These are phyloP conservation scores for Chaetomiaceae sp. DNA, from an alignment of 2,329 filamentous ascomycete species.

Conservation along the genomic window DNA sequence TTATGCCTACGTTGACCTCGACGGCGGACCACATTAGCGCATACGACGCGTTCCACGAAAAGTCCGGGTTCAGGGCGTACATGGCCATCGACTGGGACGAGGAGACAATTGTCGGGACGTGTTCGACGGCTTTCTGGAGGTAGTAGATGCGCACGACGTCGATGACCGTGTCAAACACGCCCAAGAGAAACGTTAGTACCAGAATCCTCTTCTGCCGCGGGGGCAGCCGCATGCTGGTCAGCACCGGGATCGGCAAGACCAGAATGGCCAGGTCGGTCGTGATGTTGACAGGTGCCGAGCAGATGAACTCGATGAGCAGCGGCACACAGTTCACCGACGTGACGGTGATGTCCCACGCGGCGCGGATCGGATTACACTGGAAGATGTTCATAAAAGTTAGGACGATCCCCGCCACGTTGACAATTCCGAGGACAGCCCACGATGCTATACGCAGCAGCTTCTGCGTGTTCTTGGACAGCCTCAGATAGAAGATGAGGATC, in stretches of 20 bases:
- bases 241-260: constrained; percentile 79
- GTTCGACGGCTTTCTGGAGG: constrained; percentile 65
- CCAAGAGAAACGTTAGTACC: constrained; percentile 78
- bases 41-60: constrained; percentile 70
- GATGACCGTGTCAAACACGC: constrained; percentile 81
- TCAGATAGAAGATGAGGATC: constrained; percentile 86
- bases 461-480: constrained; percentile 71
- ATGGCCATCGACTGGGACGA: constrained; percentile 37
- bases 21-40: constrained; percentile 93
- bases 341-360: constrained; percentile 54
- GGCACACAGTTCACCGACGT: constrained; percentile 46
- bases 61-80: constrained; percentile 50
- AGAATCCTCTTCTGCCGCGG: constrained; percentile 83
- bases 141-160: constrained; percentile 89
- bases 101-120: constrained; percentile 34
- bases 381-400: constrained; percentile 84
- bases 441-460: constrained; percentile 74
- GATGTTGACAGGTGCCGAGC: constrained; percentile 84
- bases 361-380: constrained; percentile 71
- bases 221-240: constrained; percentile 81
- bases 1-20: constrained; percentile 85
- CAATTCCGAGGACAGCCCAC: constrained; percentile 70
- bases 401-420: constrained; percentile 72
- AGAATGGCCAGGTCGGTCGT: constrained; percentile 86
- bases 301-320: constrained; percentile 58